Percentiles rank a stretch among this genome's conserved stretches.
These are phyloP conservation scores for Xenoacremonium recifei DNA, from an alignment of 2,329 filamentous ascomycete species.

Conservation along the genomic window DNA sequence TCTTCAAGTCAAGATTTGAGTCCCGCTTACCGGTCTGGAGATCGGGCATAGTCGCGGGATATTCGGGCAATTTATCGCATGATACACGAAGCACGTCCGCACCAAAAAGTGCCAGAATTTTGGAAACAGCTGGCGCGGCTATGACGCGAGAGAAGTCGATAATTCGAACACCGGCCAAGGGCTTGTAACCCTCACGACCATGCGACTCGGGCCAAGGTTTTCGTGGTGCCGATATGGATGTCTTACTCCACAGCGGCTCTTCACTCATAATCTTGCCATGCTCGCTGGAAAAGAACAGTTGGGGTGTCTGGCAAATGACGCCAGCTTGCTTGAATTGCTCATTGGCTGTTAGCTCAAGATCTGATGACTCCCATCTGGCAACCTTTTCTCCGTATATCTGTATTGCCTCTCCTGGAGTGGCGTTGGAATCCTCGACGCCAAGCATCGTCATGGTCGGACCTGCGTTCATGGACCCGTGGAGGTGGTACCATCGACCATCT, in stretches of 20 bases:
- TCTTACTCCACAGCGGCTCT: background rate
- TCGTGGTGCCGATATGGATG: background rate
- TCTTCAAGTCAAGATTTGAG: constrained; percentile 28
- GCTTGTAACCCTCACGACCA: constrained; percentile 15
- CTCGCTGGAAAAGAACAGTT: constrained; percentile 27
- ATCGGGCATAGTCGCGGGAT: constrained; percentile 28
- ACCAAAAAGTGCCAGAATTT: constrained; percentile 29
- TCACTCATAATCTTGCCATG: background rate
- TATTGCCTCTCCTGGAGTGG: constrained; percentile 22
- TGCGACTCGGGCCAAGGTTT: constrained; percentile 20
- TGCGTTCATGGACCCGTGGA: constrained; percentile 32
- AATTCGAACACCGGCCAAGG: constrained; percentile 30
- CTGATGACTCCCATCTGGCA: constrained; percentile 20
- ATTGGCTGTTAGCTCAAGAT: constrained; percentile 29
- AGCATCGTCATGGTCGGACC: constrained; percentile 29
- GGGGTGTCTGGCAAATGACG: constrained; percentile 27
- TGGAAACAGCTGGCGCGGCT: constrained; percentile 31
- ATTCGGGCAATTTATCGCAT: constrained; percentile 27
- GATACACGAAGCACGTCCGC: constrained; percentile 32
- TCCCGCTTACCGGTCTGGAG: constrained; percentile 32
- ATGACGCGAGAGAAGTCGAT: constrained; percentile 33
- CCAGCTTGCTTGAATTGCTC: constrained; percentile 31
- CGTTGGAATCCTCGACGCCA: constrained; percentile 19
- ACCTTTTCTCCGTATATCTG: constrained; percentile 16
- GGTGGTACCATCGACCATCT: constrained; percentile 31